Evolutionary conservation across 1,284 basidiomycete species (phyloP), one percentile per base, ranked within the genome.

Genomic region (Sanghuangporus weigelae): DNA sequence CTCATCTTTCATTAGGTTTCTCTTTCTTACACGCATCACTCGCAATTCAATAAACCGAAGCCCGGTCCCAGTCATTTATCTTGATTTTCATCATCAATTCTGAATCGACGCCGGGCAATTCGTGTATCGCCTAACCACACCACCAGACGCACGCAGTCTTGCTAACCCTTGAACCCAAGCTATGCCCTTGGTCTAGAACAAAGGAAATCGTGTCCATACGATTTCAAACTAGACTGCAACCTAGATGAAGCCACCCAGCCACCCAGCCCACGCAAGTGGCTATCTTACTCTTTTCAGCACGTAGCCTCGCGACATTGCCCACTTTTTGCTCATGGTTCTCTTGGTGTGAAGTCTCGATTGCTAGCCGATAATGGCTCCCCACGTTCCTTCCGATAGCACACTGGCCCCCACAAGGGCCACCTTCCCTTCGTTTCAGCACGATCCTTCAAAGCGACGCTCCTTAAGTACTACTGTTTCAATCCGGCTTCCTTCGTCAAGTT

Each of bases 321-420:
- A 40, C 23, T 55, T 38, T 21, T 14, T 19, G 40, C 35, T 51
- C 59, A 11, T 38, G 10, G 8, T 19, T 54, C 35, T 51, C 59
- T 21, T 38, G 10, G 4, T 44, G 46, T 35, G 38, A 19, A 14
- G 7, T 10, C 39, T 57, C 11, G 19, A 7, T 40, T 19, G 11
- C 10, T 57, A 57, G 54, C 39, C 42, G 35, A 36, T 31, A 14
- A 64, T 64, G 63, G 63, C 63, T 35, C 63, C 63, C 11, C 56
- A 60, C 63, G 19, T 46, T 49, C 57, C 36, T 59, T 53, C 57
- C 53, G 56, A 60, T 35, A 35, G n/a, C 23, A 64, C 63, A 36
- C 23, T 26, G 49, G 53, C 31, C 10, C 36, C 54, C 14, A 40
- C 56, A 26, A 14, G 16, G n/a, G 14, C 60, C n/a, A 49, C 35